Evolutionary conservation across 2,329 filamentous ascomycete species (phyloP).

Genomic region (Fusarium verticillioides): DNA sequence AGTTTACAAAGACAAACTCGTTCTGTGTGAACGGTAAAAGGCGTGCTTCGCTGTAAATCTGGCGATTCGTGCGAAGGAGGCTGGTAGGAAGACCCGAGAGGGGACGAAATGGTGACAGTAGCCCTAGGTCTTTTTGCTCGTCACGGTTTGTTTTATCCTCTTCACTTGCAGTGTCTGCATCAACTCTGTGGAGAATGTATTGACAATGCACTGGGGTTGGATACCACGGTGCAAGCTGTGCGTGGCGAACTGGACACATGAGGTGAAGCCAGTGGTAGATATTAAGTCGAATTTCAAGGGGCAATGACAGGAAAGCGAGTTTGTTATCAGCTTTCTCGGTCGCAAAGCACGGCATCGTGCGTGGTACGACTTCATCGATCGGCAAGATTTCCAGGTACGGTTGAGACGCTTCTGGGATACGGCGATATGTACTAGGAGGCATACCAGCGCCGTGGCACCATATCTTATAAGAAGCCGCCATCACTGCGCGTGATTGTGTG

Average conservation of each 20-base stretch:
- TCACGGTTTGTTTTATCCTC: not conserved
- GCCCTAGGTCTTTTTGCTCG: not conserved
- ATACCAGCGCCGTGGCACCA: constrained; percentile 25
- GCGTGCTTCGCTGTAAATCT: constrained; percentile 57
- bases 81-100: constrained; percentile 54
- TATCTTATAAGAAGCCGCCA: constrained; percentile 29
- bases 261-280: constrained; percentile 58
- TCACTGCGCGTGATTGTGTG: not conserved
- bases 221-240: constrained; percentile 55
- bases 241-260: constrained; percentile 52
- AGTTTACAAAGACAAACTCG: constrained; percentile 60
- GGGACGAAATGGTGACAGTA: constrained; percentile 51
- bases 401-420: not conserved
- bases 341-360: constrained; percentile 9
- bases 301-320: constrained; percentile 48
- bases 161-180: not conserved
- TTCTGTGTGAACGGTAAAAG: constrained; percentile 54
- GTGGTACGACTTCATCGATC: constrained; percentile 15
- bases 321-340: not conserved
- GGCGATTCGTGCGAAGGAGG: constrained; percentile 52
- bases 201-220: constrained; percentile 49
- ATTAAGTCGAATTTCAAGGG: constrained; percentile 58
- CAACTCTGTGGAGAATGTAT: constrained; percentile 46
- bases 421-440: not conserved
- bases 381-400: constrained; percentile 16